Percentiles rank a stretch among this genome's conserved stretches.
Conservation (phyloP, 768 basidiomycete genomes). For the Leccinum barrowsii region DNA sequence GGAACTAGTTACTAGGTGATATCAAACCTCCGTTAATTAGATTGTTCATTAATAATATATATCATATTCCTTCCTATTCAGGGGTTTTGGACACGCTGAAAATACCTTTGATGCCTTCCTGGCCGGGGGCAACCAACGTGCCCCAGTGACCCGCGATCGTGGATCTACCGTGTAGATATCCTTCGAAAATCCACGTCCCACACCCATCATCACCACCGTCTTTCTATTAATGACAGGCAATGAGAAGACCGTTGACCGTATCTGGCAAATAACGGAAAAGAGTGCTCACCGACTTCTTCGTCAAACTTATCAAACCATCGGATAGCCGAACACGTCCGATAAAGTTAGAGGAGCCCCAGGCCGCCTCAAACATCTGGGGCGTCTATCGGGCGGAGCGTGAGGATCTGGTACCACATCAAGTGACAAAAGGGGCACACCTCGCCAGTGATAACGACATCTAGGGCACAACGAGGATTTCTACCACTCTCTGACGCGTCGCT, state of each 20-base stretch:
- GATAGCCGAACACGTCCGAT: constrained; percentile 50
- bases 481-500: constrained; percentile 25
- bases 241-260: neutral
- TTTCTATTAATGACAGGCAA: constrained; percentile 35
- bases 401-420: constrained; percentile 14
- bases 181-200: constrained; percentile 58
- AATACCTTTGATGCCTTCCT: constrained; percentile 44
- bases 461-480: constrained; percentile 28
- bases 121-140: constrained; percentile 33
- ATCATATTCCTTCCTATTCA: constrained; percentile 26
- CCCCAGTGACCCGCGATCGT: constrained; percentile 56
- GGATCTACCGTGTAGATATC: constrained; percentile 44
- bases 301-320: constrained; percentile 59
- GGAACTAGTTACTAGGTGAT: neutral
- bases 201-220: constrained; percentile 34
- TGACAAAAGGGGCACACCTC: constrained; percentile 27
- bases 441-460: constrained; percentile 36
- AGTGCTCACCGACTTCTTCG: constrained; percentile 54
- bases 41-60: constrained; percentile 23
- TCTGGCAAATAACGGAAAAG: constrained; percentile 4
- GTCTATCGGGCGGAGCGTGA: constrained; percentile 42
- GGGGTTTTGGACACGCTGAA: constrained; percentile 54
- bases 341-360: constrained; percentile 66
- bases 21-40: constrained; percentile 26
- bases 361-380: constrained; percentile 47